These are phyloP conservation scores for Diddensiella transvaalensis DNA, from an alignment of 805 yeast species.

Conservation along the genomic window DNA sequence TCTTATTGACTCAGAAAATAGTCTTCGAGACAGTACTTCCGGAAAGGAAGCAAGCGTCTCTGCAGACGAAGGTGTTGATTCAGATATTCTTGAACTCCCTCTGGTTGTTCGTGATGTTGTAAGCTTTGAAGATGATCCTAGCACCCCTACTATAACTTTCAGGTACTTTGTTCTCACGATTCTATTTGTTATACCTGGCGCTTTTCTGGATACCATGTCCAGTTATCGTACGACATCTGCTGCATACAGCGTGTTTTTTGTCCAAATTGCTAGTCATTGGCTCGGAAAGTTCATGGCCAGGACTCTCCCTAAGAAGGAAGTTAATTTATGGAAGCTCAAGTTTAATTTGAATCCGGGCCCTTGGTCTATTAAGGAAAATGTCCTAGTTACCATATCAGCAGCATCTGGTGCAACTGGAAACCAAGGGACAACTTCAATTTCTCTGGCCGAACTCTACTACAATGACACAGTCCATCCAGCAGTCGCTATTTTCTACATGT, in stretches of 20 bases:
- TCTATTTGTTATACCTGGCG: slow-evolving; percentile 12
- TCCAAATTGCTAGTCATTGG: slow-evolving; percentile 15
- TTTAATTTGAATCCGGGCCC: slow-evolving; percentile 51
- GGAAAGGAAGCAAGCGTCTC: neutral
- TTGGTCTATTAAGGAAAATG: slow-evolving; percentile 48
- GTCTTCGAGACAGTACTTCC: neutral
- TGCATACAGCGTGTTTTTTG: slow-evolving; percentile 14
- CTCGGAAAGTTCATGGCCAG: slow-evolving; percentile 14
- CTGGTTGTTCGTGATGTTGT: slow-evolving; percentile 12
- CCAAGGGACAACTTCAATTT: slow-evolving; percentile 13
- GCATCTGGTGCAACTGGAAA: slow-evolving; percentile 18
- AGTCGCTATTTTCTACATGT: slow-evolving; percentile 15
- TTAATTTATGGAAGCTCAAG: slow-evolving; percentile 22
- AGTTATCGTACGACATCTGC: slow-evolving; percentile 13
- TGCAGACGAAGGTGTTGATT: slow-evolving; percentile 8
- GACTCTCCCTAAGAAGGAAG: slow-evolving; percentile 37
- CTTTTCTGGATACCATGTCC: slow-evolving; percentile 13
- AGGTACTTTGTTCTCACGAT: slow-evolving; percentile 9
- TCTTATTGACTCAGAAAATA: neutral
- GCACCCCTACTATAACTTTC: slow-evolving; percentile 10
- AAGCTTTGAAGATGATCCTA: slow-evolving; percentile 15
- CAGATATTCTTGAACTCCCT: slow-evolving; percentile 13
- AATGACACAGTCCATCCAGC: slow-evolving; percentile 13
- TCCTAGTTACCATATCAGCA: slow-evolving; percentile 13
- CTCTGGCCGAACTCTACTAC: slow-evolving; percentile 14